These are phyloP conservation scores for Penicillium desertorum DNA, from an alignment of 495 filamentous ascomycete species.

Conservation along the genomic window DNA sequence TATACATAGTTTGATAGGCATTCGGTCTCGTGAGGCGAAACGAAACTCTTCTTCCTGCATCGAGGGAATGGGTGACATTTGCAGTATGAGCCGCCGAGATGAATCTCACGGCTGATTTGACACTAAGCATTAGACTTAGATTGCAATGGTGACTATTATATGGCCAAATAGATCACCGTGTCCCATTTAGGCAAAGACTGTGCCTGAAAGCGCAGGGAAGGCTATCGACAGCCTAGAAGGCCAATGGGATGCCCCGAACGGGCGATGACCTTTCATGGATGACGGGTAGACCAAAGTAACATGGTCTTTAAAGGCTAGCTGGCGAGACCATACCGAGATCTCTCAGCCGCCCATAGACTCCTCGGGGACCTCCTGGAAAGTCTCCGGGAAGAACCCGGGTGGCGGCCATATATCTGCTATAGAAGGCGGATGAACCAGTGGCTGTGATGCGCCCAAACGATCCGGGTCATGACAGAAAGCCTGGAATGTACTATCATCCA, in stretches of 20 bases:
- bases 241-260: background rate
- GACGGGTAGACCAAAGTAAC: background rate
- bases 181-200: background rate
- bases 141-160: background rate
- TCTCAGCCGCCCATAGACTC: slow-evolving; percentile 31
- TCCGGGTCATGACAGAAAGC: slow-evolving; percentile 56
- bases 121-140: background rate
- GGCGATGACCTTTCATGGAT: background rate
- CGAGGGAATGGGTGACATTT: background rate
- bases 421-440: slow-evolving; percentile 45
- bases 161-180: background rate
- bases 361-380: slow-evolving; percentile 37
- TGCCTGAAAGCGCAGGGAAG: too few relatives aligned
- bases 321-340: background rate
- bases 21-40: background rate
- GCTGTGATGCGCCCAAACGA: slow-evolving; percentile 42
- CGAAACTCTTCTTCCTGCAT: background rate
- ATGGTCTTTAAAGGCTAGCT: slow-evolving; percentile 5
- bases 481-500: slow-evolving; percentile 53
- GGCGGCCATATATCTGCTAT: slow-evolving; percentile 52
- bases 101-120: background rate
- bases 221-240: background rate
- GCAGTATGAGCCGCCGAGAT: background rate
- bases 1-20: background rate
- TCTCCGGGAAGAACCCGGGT: slow-evolving; percentile 49